Percentiles rank a stretch among this genome's conserved stretches.
phyloP scores from a whole-genome alignment of 305 asterid species.

The Fraxinus ornus region DNA sequence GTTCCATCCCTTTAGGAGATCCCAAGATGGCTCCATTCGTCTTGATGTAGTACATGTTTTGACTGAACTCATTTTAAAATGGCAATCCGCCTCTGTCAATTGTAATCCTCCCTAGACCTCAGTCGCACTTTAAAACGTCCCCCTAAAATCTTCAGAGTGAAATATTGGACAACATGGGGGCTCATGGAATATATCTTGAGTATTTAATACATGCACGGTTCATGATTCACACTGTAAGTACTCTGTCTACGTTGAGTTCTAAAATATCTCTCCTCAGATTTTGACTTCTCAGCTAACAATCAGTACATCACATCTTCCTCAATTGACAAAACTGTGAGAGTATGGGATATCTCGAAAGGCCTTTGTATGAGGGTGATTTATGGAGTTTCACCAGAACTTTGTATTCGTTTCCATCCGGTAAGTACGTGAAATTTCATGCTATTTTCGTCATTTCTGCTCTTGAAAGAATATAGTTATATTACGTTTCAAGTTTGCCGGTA shows the following conservation, averaged over 20 bases:
- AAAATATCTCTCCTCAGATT: conserved; percentile 54
- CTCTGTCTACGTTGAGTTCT: conserved; percentile 20
- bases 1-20: conserved; percentile 2
- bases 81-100: background rate
- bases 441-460: conserved; percentile 6
- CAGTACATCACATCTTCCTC: conserved; percentile 93
- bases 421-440: conserved; percentile 32
- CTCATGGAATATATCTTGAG: background rate
- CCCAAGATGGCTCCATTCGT: conserved; percentile 2
- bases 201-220: background rate
- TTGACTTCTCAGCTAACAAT: conserved; percentile 93
- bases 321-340: conserved; percentile 82
- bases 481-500: background rate
- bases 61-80: background rate
- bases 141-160: background rate
- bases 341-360: conserved; percentile 91
- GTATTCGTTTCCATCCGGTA: conserved; percentile 96
- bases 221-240: conserved; percentile 1
- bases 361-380: conserved; percentile 92
- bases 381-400: conserved; percentile 78
- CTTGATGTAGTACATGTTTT: background rate
- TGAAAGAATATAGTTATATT: background rate
- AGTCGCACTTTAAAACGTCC: background rate
- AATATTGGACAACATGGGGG: background rate
- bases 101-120: background rate